Conservation (phyloP, 176 grass and related monocot species). For the Carex scoparia region DNA sequence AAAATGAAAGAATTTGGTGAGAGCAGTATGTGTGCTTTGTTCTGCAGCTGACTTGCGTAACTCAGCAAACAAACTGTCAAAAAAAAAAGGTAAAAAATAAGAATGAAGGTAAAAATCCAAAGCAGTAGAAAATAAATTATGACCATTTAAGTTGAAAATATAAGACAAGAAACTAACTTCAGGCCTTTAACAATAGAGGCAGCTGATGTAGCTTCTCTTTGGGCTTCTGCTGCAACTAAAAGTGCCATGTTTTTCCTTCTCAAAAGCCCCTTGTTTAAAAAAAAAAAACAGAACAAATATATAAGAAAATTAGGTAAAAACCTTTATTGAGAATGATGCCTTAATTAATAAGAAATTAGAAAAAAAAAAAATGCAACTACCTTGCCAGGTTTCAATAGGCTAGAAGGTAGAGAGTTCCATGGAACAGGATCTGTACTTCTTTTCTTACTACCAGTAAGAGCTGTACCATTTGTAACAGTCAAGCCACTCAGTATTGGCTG, state of each 20-base stretch:
- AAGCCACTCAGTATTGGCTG: neutral
- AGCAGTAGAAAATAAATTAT: neutral
- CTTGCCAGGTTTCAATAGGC: conserved; percentile 76
- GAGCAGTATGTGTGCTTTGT: conserved; percentile 49
- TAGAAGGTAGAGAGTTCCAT: conserved; percentile 83
- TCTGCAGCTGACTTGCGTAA: conserved; percentile 45
- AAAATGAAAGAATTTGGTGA: conserved; percentile 85
- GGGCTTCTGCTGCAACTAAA: conserved; percentile 79
- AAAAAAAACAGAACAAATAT: conserved; percentile 9
- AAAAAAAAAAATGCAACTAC: conserved; percentile 32
- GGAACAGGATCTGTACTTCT: conserved; percentile 62
- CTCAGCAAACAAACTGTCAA: conserved; percentile 77
- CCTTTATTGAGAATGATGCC: neutral
- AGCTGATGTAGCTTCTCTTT: conserved; percentile 85
- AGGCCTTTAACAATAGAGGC: conserved; percentile 87
- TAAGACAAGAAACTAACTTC: conserved; percentile 45
- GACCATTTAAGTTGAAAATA: conserved; percentile 11
- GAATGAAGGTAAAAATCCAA: neutral
- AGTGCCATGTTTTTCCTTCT: conserved; percentile 88
- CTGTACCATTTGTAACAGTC: conserved; percentile 8
- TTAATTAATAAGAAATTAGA: neutral
- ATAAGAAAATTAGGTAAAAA: neutral
- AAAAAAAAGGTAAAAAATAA: neutral
- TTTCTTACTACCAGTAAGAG: conserved; percentile 40
- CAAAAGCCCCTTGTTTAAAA: conserved; percentile 47